These are phyloP conservation scores for Sporothrix dimorphospora DNA, from an alignment of 2,329 filamentous ascomycete species.

Conservation along the genomic window DNA sequence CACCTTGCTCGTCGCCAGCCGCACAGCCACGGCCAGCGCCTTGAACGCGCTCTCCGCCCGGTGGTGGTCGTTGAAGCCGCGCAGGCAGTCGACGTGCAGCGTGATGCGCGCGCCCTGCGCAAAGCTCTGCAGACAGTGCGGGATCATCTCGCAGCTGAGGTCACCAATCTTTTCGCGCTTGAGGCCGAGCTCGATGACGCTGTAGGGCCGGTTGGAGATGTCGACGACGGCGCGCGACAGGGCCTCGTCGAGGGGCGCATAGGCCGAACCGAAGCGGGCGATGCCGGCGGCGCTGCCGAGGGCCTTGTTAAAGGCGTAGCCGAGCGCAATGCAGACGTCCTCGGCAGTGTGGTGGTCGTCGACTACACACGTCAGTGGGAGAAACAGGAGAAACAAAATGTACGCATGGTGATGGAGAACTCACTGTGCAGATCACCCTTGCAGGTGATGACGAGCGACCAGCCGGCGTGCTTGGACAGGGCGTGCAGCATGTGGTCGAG, in stretches of 20 bases:
- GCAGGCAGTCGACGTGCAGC: constrained; percentile 90
- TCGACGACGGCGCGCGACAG: constrained; percentile 93
- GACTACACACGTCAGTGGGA: constrained; percentile 56
- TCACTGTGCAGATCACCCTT: constrained; percentile 87
- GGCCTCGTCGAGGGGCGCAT: constrained; percentile 93
- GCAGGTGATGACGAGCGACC: constrained; percentile 83
- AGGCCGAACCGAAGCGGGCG: constrained; percentile 87
- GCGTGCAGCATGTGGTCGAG: constrained; percentile 99
- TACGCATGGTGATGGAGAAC: background rate
- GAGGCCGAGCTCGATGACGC: constrained; percentile 80
- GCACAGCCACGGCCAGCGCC: constrained; percentile 84
- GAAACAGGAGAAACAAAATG: no score
- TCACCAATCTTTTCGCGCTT: constrained; percentile 92
- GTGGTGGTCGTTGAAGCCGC: constrained; percentile 94
- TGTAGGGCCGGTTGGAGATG: constrained; percentile 87
- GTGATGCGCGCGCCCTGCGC: constrained; percentile 87
- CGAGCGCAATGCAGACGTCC: constrained; percentile 90
- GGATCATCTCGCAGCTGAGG: constrained; percentile 94
- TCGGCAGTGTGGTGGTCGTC: constrained; percentile 99
- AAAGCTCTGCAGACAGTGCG: constrained; percentile 93
- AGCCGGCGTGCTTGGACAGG: constrained; percentile 91
- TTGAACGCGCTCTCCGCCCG: constrained; percentile 97
- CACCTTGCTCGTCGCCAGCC: constrained; percentile 73
- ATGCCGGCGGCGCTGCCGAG: constrained; percentile 79
- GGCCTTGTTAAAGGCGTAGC: constrained; percentile 78